Evolutionary conservation across 1,284 basidiomycete species (phyloP).

Genomic region (Jaminaea rosea): DNA sequence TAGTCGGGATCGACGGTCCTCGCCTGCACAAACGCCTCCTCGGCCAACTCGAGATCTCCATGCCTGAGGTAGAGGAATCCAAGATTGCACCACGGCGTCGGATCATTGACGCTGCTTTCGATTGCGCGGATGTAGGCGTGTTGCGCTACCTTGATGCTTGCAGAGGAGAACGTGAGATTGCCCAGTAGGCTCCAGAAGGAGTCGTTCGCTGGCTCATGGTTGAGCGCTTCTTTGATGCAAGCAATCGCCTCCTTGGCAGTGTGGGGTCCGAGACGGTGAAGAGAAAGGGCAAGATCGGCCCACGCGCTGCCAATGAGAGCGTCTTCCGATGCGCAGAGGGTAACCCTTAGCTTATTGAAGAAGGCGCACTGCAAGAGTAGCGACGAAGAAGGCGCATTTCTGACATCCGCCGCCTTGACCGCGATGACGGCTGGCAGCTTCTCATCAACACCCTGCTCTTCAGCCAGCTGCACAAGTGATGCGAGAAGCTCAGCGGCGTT

Average conservation of each 20-base stretch:
- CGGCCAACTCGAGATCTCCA: slow-evolving; percentile 71
- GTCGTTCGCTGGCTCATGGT: slow-evolving; percentile 64
- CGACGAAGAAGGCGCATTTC: background rate
- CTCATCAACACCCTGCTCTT: slow-evolving; percentile 14
- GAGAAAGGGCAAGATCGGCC: slow-evolving; percentile 36
- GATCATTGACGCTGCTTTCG: slow-evolving; percentile 61
- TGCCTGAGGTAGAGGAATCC: slow-evolving; percentile 82
- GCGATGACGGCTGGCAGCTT: slow-evolving; percentile 28
- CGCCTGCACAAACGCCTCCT: slow-evolving; percentile 74
- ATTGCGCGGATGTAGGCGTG: slow-evolving; percentile 85
- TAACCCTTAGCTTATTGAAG: slow-evolving; percentile 36
- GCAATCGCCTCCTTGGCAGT: slow-evolving; percentile 52
- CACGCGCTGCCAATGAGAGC: slow-evolving; percentile 32
- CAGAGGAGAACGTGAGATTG: slow-evolving; percentile 60
- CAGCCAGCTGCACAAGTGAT: slow-evolving; percentile 1
- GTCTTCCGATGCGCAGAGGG: slow-evolving; percentile 27
- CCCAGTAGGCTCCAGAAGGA: slow-evolving; percentile 75
- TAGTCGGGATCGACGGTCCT: slow-evolving; percentile 88
- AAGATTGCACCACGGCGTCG: slow-evolving; percentile 71
- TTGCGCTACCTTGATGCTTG: slow-evolving; percentile 68
- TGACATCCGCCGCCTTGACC: slow-evolving; percentile 9
- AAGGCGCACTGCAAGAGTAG: slow-evolving; percentile 14
- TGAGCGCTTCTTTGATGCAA: slow-evolving; percentile 66
- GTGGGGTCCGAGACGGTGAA: slow-evolving; percentile 16
- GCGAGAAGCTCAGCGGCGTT: slow-evolving; percentile 2